phyloP scores from a whole-genome alignment of 169 alveolate genomes.

The Plasmodium fragile region DNA sequence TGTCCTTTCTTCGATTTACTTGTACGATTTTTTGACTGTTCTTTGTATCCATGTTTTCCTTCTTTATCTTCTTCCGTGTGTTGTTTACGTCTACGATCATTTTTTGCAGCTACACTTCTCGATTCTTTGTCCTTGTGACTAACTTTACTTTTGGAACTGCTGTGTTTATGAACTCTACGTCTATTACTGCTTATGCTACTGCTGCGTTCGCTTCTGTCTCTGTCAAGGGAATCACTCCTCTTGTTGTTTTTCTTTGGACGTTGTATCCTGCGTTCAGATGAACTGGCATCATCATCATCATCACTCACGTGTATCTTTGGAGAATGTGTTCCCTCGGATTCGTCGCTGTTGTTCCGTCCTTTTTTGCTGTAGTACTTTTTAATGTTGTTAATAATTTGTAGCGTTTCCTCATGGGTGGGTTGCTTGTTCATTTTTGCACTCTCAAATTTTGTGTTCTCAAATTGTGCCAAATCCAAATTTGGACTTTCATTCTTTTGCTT shows the following conservation, averaged over 20 bases:
- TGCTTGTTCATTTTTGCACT: background rate
- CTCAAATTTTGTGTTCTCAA: background rate
- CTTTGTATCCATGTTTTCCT: background rate
- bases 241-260: background rate
- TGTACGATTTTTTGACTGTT: background rate
- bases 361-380: slow-evolving; percentile 64
- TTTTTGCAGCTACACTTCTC: background rate
- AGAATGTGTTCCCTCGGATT: background rate
- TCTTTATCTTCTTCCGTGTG: background rate
- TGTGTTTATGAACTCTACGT: background rate
- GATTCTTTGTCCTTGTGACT: background rate
- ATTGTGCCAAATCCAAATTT: background rate
- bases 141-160: background rate
- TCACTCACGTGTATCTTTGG: background rate
- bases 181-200: background rate
- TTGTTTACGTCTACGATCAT: background rate
- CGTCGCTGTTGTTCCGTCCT: background rate
- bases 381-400: slow-evolving; percentile 29
- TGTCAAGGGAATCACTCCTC: background rate
- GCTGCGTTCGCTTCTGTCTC: background rate
- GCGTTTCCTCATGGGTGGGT: slow-evolving; percentile 18
- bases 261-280: background rate
- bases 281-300: background rate
- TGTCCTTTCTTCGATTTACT: background rate
- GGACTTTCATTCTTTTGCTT: background rate